phyloP scores from a whole-genome alignment of 139 green algal genomes.

The Choricystis sp. region DNA sequence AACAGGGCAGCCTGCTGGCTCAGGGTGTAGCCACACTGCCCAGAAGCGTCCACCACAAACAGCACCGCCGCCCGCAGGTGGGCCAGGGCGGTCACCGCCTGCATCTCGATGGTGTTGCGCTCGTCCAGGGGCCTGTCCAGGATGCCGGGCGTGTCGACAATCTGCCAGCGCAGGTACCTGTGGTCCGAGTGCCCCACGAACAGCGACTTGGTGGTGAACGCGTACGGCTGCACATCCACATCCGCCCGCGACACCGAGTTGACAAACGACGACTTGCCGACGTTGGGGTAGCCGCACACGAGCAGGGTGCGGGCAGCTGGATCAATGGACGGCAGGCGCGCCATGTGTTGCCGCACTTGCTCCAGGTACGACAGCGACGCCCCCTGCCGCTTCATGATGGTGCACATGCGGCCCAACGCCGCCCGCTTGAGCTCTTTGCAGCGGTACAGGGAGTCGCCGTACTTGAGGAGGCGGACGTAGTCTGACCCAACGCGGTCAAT shows the following conservation, averaged over 20 bases:
- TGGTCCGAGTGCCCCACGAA: constrained; percentile 98
- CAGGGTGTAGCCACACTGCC: constrained; percentile 90
- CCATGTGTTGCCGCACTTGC: constrained; percentile 96
- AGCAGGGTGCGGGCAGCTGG: constrained; percentile 92
- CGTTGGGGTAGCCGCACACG: constrained; percentile 97
- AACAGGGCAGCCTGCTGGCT: constrained; percentile 89
- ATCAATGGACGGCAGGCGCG: constrained; percentile 90
- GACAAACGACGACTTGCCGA: constrained; percentile 95
- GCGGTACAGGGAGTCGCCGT: constrained; percentile 94
- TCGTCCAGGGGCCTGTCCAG: constrained; percentile 95
- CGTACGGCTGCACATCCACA: constrained; percentile 96
- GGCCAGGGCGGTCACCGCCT: constrained; percentile 91
- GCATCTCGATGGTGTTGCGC: constrained; percentile 99
- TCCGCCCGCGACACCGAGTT: constrained; percentile 93
- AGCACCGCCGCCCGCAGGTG: constrained; percentile 90
- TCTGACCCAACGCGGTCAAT: constrained; percentile 84
- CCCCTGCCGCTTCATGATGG: constrained; percentile 93
- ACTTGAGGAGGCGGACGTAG: constrained; percentile 97
- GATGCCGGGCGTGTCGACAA: constrained; percentile 98
- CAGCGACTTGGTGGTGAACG: constrained; percentile 91
- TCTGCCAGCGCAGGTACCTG: constrained; percentile 91
- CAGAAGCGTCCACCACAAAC: constrained; percentile 91
- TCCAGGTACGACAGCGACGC: constrained; percentile 87
- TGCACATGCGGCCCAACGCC: constrained; percentile 97
- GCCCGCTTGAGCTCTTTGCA: constrained; percentile 98